These are phyloP conservation scores for Leptodermis oblonga DNA, from an alignment of 257 asterid genomes.

Conservation along the genomic window DNA sequence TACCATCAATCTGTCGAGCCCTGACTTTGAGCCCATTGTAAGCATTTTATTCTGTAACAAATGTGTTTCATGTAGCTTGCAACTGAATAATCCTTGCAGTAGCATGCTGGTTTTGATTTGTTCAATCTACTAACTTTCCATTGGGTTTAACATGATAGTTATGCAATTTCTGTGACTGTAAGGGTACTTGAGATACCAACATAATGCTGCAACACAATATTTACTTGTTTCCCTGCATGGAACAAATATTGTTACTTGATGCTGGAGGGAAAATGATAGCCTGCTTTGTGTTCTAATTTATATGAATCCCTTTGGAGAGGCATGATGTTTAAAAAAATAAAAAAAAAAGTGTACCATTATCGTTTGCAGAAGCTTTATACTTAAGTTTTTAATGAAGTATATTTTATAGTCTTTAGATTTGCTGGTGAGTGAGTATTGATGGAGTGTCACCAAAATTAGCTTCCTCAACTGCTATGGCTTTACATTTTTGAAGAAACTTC, in stretches of 20 bases:
- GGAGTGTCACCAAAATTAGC: background rate
- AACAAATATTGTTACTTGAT: background rate
- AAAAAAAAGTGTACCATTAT: background rate
- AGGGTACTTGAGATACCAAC: background rate
- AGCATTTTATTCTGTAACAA: slow-evolving; percentile 28
- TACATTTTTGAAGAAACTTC: background rate
- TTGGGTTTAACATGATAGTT: background rate
- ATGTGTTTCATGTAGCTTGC: slow-evolving; percentile 7
- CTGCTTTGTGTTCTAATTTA: background rate
- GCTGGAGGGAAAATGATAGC: background rate
- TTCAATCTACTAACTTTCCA: background rate
- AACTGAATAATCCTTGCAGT: background rate
- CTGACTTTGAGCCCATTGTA: slow-evolving; percentile 80
- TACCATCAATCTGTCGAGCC: slow-evolving; percentile 74
- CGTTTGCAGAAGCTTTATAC: no score
- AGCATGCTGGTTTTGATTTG: background rate
- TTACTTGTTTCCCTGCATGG: background rate
- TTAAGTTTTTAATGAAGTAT: background rate
- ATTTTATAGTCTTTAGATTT: background rate
- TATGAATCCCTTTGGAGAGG: background rate
- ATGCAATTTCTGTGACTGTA: background rate
- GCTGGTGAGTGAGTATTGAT: background rate
- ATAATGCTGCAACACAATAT: background rate
- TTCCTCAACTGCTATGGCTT: background rate
- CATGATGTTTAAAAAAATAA: background rate